Evolutionary conservation across 2,329 filamentous ascomycete genomes (phyloP).

Genomic region (Clarireedia hainanense): DNA sequence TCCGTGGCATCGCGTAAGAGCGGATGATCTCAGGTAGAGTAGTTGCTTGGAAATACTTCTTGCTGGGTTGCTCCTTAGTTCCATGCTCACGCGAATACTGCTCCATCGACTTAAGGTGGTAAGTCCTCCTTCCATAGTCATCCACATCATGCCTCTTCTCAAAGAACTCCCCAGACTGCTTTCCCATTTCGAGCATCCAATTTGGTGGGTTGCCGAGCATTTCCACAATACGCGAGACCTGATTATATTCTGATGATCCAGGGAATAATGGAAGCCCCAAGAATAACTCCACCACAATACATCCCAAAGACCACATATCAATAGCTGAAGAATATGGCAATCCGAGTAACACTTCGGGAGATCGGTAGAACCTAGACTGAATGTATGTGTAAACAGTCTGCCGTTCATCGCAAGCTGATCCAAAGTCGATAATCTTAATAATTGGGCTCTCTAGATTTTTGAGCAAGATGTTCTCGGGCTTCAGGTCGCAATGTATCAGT

Average conservation of each 20-base stretch:
- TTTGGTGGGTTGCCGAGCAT: constrained; percentile 95
- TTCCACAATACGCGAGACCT: constrained; percentile 92
- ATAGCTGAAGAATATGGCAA: constrained; percentile 97
- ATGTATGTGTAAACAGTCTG: constrained; percentile 99
- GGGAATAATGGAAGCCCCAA: constrained; percentile 90
- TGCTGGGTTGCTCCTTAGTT: constrained; percentile 97
- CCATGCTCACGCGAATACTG: constrained; percentile 93
- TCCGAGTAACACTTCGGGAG: constrained; percentile 90
- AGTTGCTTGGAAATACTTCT: constrained; percentile 96
- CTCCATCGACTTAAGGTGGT: constrained; percentile 93
- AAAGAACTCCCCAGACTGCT: constrained; percentile 95
- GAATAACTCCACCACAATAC: constrained; percentile 97
- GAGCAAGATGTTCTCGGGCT: constrained; percentile 93
- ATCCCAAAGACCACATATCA: constrained; percentile 99
- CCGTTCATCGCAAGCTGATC: constrained; percentile 93
- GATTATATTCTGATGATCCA: constrained; percentile 97
- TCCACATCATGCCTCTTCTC: constrained; percentile 76
- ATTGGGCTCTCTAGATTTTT: constrained; percentile 99
- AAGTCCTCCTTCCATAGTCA: constrained; percentile 85
- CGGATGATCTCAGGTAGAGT: constrained; percentile 96
- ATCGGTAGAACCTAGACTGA: constrained; percentile 95
- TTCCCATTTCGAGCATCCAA: constrained; percentile 99
- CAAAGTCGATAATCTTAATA: constrained; percentile 99
- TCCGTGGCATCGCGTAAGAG: constrained; percentile 94
- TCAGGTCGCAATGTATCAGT: constrained; percentile 94